Evolutionary conservation across 2,329 filamentous ascomycete genomes (phyloP).

Genomic region (Colletotrichum sp.): DNA sequence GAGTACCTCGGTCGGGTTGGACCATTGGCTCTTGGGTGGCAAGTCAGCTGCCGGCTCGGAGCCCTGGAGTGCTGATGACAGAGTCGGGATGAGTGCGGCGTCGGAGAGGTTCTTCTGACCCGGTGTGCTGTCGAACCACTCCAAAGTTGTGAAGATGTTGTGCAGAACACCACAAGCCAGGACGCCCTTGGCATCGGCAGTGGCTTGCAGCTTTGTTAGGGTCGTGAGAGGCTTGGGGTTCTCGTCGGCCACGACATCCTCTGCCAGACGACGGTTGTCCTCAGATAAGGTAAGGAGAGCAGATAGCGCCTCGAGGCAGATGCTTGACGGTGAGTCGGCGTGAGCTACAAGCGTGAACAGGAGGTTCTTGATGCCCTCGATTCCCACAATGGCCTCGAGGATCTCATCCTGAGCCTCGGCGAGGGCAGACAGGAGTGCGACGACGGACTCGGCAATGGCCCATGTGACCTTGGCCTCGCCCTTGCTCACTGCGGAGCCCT

Average conservation of each 20-base stretch:
- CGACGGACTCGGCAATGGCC: conserved; percentile 58
- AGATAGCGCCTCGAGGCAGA: conserved; percentile 54
- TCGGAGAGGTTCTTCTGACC: conserved; percentile 55
- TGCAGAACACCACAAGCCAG: conserved; percentile 67
- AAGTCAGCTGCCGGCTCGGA: conserved; percentile 29
- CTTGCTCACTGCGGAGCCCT: conserved; percentile 49
- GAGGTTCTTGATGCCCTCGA: conserved; percentile 54
- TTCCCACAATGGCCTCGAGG: conserved; percentile 56
- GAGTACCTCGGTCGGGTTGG: conserved; percentile 49
- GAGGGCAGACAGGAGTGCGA: conserved; percentile 58
- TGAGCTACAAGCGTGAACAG: conserved; percentile 58
- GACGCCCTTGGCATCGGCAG: conserved; percentile 54
- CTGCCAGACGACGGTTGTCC: conserved; percentile 59
- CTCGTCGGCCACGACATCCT: conserved; percentile 57
- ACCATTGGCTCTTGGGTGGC: conserved; percentile 37
- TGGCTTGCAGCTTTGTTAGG: conserved; percentile 53
- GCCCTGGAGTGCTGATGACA: conserved; percentile 44
- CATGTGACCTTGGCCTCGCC: conserved; percentile 59
- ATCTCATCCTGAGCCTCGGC: conserved; percentile 67
- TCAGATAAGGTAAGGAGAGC: conserved; percentile 65
- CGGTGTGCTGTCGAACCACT: conserved; percentile 57
- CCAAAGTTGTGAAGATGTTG: conserved; percentile 61
- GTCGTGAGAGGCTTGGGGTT: conserved; percentile 52
- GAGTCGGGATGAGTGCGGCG: conserved; percentile 51
- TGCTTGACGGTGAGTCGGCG: conserved; percentile 43